A percentile compares a stretch with the other conserved stretches of the same genome.
Conservation (phyloP, 139 green algal species). For the Chlorella ohadii region DNA sequence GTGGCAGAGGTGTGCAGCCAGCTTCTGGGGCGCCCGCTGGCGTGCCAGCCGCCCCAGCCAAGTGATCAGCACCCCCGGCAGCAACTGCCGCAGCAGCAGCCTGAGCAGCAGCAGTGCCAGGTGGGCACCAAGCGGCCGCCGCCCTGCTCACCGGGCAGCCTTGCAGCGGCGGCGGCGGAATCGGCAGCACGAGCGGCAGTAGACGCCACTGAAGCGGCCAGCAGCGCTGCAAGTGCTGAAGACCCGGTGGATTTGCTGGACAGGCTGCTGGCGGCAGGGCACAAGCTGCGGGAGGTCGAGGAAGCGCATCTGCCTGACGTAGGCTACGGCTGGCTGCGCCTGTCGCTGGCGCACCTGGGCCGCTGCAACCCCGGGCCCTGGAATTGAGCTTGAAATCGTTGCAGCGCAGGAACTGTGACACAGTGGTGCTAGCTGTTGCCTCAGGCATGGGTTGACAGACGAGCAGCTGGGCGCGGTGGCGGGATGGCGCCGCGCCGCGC, state of each 20-base stretch:
- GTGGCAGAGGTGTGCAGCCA: conserved; percentile 5
- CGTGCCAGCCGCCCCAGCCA: not conserved
- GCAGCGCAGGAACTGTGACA: no score
- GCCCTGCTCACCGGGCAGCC: conserved; percentile 2
- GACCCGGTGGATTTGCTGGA: conserved; percentile 15
- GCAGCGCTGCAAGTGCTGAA: not conserved
- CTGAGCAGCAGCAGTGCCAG: not conserved
- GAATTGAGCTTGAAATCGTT: not conserved
- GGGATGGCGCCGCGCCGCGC: no score
- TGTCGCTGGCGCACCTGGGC: conserved; percentile 43
- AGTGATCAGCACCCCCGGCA: not conserved
- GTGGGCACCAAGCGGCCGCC: conserved; percentile 2
- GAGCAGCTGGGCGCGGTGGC: no score
- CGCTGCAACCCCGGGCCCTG: conserved; percentile 24
- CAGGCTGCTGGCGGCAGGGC: not conserved
- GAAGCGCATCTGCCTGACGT: conserved; percentile 27
- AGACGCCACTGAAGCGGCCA: not conserved
- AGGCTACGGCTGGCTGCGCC: conserved; percentile 39
- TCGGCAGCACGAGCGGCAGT: not conserved
- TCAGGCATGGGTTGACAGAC: no score
- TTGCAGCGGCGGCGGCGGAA: not conserved
- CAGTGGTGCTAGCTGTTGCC: no score
- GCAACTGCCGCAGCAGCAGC: conserved; percentile 7
- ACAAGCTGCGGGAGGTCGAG: conserved; percentile 33
- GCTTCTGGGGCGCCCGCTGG: conserved; percentile 12